Evolutionary conservation across 139 green algal species (phyloP), one percentile per base, ranked within the genome.

Genomic region (Monoraphidium neglectum): DNA sequence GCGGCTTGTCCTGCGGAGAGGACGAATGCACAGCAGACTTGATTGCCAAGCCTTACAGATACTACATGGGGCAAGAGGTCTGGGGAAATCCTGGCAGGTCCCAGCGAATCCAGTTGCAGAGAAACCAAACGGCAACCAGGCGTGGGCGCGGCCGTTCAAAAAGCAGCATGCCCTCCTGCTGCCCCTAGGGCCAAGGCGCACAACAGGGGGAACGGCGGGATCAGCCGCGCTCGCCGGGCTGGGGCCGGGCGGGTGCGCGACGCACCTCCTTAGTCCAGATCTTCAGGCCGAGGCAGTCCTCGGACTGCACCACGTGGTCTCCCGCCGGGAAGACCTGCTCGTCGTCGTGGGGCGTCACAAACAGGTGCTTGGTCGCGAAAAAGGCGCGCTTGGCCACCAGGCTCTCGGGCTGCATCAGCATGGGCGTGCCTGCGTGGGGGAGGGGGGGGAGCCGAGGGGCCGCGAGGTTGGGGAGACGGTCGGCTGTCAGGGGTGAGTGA

Each of bases 291-390:
- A 82, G 68, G 56, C 77, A 88, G 38, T 74, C 78, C 26, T 79
- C 63, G 54, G 62, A 81, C 71, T 93, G 83, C 51, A 94, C 82
- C n/a, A 94, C 89, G 78, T 92, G 93, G 47, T 93, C 84, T 2
- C 92, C 92, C 26, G 92, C 87, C 1, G 92, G 87, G 56, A 78
- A 96, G 38, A 51, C 43, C 83, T 97, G 86, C 12, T 71, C 72
- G 38, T 95, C 91, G 23, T 36, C 61, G 78, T 96, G 76, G 1
- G 84, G 84, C 0, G 92, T 97, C 32, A 97, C 92, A 85, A 88
- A 95, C 37, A 95, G 74, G 68, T 90, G 80, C 76, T 91, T 90
- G 49, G 82, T 90, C 33, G 93, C 93, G 83, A 97, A 97, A 37
- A 77, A 66, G 13, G 81, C 87, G 33, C 89, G 75, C 62, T 78